A percentile compares a stretch with the other conserved stretches of the same genome.
Evolutionary conservation across 2,329 filamentous ascomycete species (phyloP).

Genomic region (Bipolaris oryzae): DNA sequence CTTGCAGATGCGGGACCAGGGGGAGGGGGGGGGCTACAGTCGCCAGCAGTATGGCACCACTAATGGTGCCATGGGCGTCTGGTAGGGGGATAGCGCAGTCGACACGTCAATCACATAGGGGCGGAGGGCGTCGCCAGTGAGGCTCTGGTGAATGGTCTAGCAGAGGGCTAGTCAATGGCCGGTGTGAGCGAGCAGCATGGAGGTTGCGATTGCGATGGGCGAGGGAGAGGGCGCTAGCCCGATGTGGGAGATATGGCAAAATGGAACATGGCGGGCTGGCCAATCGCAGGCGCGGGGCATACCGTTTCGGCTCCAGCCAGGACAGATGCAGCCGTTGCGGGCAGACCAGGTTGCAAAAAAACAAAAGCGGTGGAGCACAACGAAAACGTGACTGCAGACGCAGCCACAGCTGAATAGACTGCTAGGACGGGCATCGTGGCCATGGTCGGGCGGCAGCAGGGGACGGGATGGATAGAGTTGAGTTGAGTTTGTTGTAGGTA

Average conservation of each 20-base stretch:
- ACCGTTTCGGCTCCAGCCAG: neutral
- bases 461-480: too few species aligned
- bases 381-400: neutral
- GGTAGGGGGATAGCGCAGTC: constrained; percentile 3
- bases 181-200: neutral
- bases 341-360: neutral
- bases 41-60: constrained; percentile 4
- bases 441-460: neutral
- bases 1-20: constrained; percentile 5
- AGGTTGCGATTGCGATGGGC: neutral
- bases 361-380: neutral
- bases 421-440: neutral
- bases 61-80: constrained; percentile 7
- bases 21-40: constrained; percentile 4
- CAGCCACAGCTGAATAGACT: too few species aligned
- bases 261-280: neutral
- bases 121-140: constrained; percentile 1
- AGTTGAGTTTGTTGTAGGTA: too few species aligned
- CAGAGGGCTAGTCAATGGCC: neutral
- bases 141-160: constrained; percentile 1
- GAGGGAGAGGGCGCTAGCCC: constrained; percentile 1
- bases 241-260: neutral
- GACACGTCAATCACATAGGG: constrained; percentile 7
- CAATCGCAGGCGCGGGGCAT: constrained; percentile 12
- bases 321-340: neutral